Conservation (phyloP, 2,329 filamentous ascomycete genomes). For the Chrysoporthe cubensis region DNA sequence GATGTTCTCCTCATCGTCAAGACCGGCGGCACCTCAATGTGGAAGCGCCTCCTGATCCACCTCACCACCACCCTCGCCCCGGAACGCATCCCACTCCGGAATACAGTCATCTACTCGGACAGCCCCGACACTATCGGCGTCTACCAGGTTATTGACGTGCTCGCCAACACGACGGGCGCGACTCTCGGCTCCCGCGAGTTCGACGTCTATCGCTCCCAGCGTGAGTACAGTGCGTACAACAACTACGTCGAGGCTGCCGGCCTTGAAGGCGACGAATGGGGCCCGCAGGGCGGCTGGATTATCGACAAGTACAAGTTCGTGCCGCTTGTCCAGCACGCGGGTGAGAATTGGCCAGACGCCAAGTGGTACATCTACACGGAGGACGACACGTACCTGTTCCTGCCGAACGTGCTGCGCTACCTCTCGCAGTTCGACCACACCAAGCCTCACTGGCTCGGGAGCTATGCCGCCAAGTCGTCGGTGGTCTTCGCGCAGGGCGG, state of each 20-base stretch:
- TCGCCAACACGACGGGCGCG: conserved; percentile 33
- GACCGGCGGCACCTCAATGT: conserved; percentile 35
- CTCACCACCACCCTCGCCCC: conserved; percentile 34
- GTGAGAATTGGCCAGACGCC: conserved; percentile 22
- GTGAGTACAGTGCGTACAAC: conserved; percentile 33
- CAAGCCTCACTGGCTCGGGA: conserved; percentile 24
- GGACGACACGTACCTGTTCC: conserved; percentile 31
- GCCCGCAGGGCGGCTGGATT: conserved; percentile 22
- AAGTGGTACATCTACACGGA: conserved; percentile 34
- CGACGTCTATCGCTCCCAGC: conserved; percentile 33
- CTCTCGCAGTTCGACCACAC: conserved; percentile 25
- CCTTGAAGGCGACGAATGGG: conserved; percentile 18
- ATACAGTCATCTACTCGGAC: conserved; percentile 35
- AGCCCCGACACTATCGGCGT: conserved; percentile 33
- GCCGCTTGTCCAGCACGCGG: conserved; percentile 22
- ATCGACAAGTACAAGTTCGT: conserved; percentile 29
- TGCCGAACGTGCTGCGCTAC: conserved; percentile 25
- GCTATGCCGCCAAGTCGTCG: conserved; percentile 25
- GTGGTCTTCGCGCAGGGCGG: conserved; percentile 31
- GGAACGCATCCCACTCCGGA: conserved; percentile 32
- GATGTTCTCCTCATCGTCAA: conserved; percentile 33
- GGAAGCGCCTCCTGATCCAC: conserved; percentile 36
- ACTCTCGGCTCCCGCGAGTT: conserved; percentile 28
- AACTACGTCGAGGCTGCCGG: conserved; percentile 34
- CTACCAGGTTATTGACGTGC: conserved; percentile 34